Base-by-base conservation (phyloP, 805 yeast genomes). In the Suhomyces pyralidae region DNA sequence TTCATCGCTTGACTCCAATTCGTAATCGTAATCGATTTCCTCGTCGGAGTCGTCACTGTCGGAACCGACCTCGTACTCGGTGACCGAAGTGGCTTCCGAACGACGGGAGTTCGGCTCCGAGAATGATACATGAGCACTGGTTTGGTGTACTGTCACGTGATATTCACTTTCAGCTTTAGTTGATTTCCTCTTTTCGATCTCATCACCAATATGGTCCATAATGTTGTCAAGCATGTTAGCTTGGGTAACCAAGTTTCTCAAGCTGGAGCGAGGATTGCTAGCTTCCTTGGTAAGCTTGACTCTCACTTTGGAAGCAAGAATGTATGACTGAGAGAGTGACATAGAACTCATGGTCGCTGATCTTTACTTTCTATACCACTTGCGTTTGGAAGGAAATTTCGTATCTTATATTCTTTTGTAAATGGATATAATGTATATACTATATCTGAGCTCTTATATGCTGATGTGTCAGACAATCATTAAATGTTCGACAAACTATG, bases 161-260 rank as follows among this genome's bases (percentile, higher is more conserved):
- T 26, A 24, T 14, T 49, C 43, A 26, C 38, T 45, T 28, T 19
- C 49, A 12, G 40, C 32, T 42, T 26, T 51, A 26, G 45, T 17
- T 28, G 34, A 15, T 26, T 30, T 55, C 54, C 22, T 17, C 56
- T 67, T 65, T 50, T 59, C 65, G 36, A 71, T 60, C 55, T 68
- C 70, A 38, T 54, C 61, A 46, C 69, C 56, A 36, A 81, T 68
- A 51, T 70, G 70, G 61, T 81, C 88, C 80, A 86, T 83, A 49
- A 86, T 64, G 55, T 73, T 76, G 62, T 86, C 91, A 56, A 86
- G 75, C 73, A 86, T 70, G 65, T 86, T 86, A 19, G 91, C 90
- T 66, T 86, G 91, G 40, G 83, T 77, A 3, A 86, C 89, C 40
- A 86, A 74, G 48, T 74, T 70, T 47, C 88, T 74, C 48, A 86